These are phyloP conservation scores for Wallacemonas sp. DNA, from an alignment of 208 protist genomes.

Conservation along the genomic window DNA sequence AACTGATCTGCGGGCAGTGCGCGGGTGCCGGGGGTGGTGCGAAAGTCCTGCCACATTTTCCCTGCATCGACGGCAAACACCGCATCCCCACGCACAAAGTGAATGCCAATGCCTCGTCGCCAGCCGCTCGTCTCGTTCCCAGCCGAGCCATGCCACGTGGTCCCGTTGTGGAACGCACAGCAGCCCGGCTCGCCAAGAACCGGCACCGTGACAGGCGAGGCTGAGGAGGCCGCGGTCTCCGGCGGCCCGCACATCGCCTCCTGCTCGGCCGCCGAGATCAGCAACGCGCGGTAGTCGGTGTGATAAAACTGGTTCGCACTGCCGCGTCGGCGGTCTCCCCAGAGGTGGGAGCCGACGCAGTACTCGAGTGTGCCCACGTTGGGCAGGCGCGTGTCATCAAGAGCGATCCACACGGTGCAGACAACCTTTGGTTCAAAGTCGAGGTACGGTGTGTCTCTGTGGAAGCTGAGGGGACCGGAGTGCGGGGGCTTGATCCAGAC, in stretches of 20 bases:
- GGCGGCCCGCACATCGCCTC: slow-evolving; percentile 10
- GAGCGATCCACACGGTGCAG: slow-evolving; percentile 45
- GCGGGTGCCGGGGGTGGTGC: slow-evolving; percentile 3
- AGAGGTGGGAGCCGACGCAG: slow-evolving; percentile 42
- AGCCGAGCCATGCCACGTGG: slow-evolving; percentile 39
- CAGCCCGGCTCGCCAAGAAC: slow-evolving; percentile 31
- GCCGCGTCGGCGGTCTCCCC: slow-evolving; percentile 23
- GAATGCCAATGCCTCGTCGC: slow-evolving; percentile 37
- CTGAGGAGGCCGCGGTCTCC: background rate
- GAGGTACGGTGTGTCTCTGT: slow-evolving; percentile 54
- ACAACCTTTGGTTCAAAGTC: slow-evolving; percentile 44
- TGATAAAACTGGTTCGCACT: slow-evolving; percentile 54
- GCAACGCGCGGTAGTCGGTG: slow-evolving; percentile 33
- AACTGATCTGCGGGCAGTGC: slow-evolving; percentile 15
- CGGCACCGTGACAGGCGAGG: background rate
- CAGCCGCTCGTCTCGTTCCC: slow-evolving; percentile 25
- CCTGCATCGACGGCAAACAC: slow-evolving; percentile 21
- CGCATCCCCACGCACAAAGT: slow-evolving; percentile 39
- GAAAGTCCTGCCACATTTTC: slow-evolving; percentile 25
- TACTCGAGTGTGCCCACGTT: slow-evolving; percentile 46
- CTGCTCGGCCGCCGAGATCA: slow-evolving; percentile 32
- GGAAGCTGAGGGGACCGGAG: slow-evolving; percentile 40
- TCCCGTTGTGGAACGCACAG: slow-evolving; percentile 37
- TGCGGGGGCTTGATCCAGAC: slow-evolving; percentile 43
- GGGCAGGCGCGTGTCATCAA: slow-evolving; percentile 23